Base-by-base conservation (phyloP, 208 protist genomes). In the Trypanosoma grayi region DNA sequence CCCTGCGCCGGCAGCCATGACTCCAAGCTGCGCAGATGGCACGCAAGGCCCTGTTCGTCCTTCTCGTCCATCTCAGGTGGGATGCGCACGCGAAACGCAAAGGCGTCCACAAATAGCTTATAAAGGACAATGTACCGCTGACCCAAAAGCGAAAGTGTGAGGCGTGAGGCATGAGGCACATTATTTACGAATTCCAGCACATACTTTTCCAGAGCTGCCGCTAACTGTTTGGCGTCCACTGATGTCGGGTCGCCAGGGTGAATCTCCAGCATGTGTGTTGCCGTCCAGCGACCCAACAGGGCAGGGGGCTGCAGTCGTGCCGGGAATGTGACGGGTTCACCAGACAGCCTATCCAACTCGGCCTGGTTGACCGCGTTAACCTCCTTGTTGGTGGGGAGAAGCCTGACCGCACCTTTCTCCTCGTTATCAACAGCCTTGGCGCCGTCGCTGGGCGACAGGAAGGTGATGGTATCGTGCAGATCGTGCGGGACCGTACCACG, bases 361-460 rank as follows among this genome's bases (percentile, higher is more conserved):
- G 59, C 43, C 44, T 69, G 55, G 56, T 95, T 95, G 0, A 79
- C 71, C 3, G n/a, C 53, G 39, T 83, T 50, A 8, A 93, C 89
- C 43, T 93, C 66, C 16, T 40, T 36, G 53, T 95, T 95, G 5
- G 89, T 95, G 2, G 89, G 85, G n/a, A 95, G 73, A 0, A 95
- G 63, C 45, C 85, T 89, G 43, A 95, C 82, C 13, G 84, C 81
- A 10, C 67, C 78, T 14, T 52, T 53, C 4, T 44, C 62, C 30
- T 34, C 41, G 5, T 27, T 34, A 27, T 50, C 43, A 24, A 62
- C 36, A 10, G 27, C 30, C 11, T 51, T 41, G 14, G 44, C 54
- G 22, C 18, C 52, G 16, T 62, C 53, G 16, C 6, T 22, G 22
- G 64, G 58, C 5, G 77, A 73, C 14, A 81, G 25, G 39, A 91